Percentiles rank a stretch among this genome's conserved stretches.
Evolutionary conservation across 495 filamentous ascomycete genomes (phyloP).

Genomic region (Aspergillus hancockii): DNA sequence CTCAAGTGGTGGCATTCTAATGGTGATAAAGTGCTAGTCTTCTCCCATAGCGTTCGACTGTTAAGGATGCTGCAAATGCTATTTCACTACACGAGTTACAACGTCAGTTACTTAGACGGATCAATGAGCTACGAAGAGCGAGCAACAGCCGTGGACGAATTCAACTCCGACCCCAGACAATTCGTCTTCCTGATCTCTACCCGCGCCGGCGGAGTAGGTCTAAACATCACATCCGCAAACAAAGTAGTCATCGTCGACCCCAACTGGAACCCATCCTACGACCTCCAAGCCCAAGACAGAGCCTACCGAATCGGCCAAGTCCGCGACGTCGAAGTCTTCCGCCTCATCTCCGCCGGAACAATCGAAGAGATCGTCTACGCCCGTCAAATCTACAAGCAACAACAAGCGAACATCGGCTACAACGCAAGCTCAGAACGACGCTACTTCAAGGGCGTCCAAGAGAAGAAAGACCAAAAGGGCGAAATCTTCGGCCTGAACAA

Average conservation of each 20-base stretch:
- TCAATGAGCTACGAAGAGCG: constrained; percentile 85
- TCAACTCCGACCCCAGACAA: constrained; percentile 84
- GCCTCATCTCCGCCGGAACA: constrained; percentile 88
- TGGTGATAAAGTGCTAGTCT: constrained; percentile 92
- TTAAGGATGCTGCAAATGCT: constrained; percentile 83
- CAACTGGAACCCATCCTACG: constrained; percentile 94
- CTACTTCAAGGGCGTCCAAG: constrained; percentile 94
- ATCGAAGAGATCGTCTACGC: constrained; percentile 98
- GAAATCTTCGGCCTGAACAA: constrained; percentile 93
- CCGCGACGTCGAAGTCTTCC: constrained; percentile 93
- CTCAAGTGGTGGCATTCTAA: constrained; percentile 86
- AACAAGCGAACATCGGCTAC: constrained; percentile 97
- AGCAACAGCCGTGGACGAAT: constrained; percentile 75
- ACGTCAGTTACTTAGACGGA: constrained; percentile 87
- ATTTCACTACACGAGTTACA: constrained; percentile 89
- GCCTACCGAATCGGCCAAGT: constrained; percentile 95
- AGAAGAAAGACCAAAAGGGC: constrained; percentile 76
- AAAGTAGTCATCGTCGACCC: constrained; percentile 98
- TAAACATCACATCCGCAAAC: constrained; percentile 97
- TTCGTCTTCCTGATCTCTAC: constrained; percentile 98
- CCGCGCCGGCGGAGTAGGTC: constrained; percentile 82
- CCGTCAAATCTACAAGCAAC: constrained; percentile 97
- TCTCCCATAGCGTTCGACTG: constrained; percentile 84
- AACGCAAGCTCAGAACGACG: constrained; percentile 87
- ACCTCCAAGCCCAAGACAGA: constrained; percentile 94